Conservation (phyloP, 306 rosid species). For the Delonix regia region DNA sequence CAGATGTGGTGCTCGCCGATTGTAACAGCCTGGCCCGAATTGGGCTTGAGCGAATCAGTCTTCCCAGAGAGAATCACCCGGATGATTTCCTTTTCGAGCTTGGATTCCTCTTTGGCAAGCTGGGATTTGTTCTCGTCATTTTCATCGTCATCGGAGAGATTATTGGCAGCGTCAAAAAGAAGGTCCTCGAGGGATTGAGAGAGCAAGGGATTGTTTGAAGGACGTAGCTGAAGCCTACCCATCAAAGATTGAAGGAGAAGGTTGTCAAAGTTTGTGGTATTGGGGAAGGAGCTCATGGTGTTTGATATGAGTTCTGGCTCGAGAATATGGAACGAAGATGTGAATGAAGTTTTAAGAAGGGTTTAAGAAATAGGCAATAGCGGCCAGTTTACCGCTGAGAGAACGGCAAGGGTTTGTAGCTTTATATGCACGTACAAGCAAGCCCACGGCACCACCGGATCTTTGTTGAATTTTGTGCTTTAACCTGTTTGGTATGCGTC, state of each 20-base stretch:
- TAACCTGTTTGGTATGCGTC: background rate
- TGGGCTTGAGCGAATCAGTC: constrained; percentile 68
- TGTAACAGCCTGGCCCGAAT: constrained; percentile 85
- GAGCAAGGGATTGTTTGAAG: constrained; percentile 50
- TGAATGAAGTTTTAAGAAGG: background rate
- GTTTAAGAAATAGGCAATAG: constrained; percentile 33
- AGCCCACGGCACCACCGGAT: background rate
- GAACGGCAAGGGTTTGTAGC: background rate
- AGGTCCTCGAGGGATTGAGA: constrained; percentile 82
- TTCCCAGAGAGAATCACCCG: constrained; percentile 60
- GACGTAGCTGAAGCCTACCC: constrained; percentile 71
- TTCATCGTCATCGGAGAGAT: constrained; percentile 44
- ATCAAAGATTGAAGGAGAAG: constrained; percentile 71
- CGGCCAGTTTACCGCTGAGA: background rate
- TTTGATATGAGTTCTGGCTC: background rate
- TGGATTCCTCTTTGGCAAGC: constrained; percentile 37
- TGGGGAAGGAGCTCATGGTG: constrained; percentile 57
- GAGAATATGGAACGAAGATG: background rate
- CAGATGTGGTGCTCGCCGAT: constrained; percentile 80
- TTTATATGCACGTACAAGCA: background rate
- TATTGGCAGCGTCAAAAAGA: constrained; percentile 51
- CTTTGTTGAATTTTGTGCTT: background rate
- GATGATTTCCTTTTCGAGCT: constrained; percentile 72
- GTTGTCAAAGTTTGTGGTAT: constrained; percentile 57
- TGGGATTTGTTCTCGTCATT: constrained; percentile 40